Evolutionary conservation across 345 rosid genomes (phyloP).

Genomic region (Microcos paniculata): DNA sequence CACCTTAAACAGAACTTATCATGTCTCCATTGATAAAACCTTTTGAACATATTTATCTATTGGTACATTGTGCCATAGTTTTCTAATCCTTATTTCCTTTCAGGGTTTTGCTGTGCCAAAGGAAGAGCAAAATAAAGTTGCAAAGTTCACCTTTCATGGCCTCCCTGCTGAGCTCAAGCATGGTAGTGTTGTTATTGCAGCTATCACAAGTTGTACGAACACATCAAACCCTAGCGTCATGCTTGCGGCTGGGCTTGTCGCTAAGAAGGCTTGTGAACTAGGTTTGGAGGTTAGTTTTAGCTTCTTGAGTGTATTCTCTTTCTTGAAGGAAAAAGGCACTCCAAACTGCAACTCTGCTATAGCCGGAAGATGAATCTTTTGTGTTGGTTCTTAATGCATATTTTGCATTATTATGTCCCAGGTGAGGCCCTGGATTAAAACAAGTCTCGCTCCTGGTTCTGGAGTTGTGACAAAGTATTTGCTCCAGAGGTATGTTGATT

Average conservation of each 20-base stretch:
- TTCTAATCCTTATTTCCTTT: conserved; percentile 6
- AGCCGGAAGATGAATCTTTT: not conserved
- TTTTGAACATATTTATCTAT: not conserved
- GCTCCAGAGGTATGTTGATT: conserved; percentile 53
- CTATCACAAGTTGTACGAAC: conserved; percentile 97
- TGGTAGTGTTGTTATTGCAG: conserved; percentile 98
- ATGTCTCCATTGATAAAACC: not conserved
- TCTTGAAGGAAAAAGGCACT: not conserved
- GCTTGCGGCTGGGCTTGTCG: conserved; percentile 99
- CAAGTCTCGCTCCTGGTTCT: conserved; percentile 99
- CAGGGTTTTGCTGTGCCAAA: conserved; percentile 95
- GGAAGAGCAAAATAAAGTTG: conserved; percentile 72
- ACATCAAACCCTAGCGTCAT: conserved; percentile 99
- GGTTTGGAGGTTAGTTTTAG: conserved; percentile 72
- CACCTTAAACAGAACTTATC: not conserved
- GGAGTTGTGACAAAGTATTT: conserved; percentile 98
- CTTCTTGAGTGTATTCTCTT: not conserved
- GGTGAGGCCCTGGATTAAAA: conserved; percentile 98
- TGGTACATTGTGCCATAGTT: not conserved
- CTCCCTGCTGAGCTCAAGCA: conserved; percentile 88
- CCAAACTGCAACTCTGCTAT: not conserved
- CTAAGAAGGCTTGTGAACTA: conserved; percentile 91
- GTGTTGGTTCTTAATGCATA: not conserved
- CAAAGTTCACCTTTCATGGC: conserved; percentile 79
- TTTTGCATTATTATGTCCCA: conserved; percentile 29